phyloP scores from a whole-genome alignment of 2,329 filamentous ascomycete species.

The Acrodontium crateriforme region DNA sequence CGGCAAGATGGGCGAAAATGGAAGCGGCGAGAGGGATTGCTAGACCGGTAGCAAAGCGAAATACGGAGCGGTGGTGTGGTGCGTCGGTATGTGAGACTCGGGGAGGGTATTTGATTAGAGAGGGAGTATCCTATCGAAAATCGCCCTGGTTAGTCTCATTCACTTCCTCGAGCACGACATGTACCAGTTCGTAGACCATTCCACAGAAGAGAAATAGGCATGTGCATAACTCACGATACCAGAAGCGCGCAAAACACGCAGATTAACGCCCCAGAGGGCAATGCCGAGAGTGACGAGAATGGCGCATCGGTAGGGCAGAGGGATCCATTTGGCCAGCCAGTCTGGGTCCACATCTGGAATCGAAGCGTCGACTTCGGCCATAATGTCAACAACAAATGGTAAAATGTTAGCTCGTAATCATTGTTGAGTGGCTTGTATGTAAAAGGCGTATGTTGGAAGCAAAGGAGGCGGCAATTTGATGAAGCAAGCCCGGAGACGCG shows the following conservation, averaged over 20 bases:
- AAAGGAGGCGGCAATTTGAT: no score
- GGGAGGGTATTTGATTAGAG: slow-evolving; percentile 69
- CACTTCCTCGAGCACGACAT: no score
- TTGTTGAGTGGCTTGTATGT: no score
- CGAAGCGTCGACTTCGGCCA: neutral
- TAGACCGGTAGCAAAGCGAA: slow-evolving; percentile 69
- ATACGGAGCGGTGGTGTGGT: slow-evolving; percentile 68
- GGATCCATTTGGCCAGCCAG: slow-evolving; percentile 73
- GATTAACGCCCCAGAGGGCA: slow-evolving; percentile 89
- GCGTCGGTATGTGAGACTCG: slow-evolving; percentile 56
- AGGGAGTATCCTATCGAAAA: slow-evolving; percentile 46
- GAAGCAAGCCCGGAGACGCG: no score
- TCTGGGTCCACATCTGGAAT: slow-evolving; percentile 43
- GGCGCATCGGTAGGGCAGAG: slow-evolving; percentile 78
- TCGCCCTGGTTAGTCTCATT: neutral
- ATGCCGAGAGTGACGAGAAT: slow-evolving; percentile 75
- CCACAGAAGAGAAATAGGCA: no score
- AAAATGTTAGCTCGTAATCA: no score
- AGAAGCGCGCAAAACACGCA: no score
- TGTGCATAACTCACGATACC: no score
- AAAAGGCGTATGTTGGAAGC: no score
- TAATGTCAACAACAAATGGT: neutral
- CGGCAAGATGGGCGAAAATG: slow-evolving; percentile 53
- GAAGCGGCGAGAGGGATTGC: slow-evolving; percentile 57
- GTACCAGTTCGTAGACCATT: no score